These are phyloP conservation scores for Setaria italica DNA, from an alignment of 202 grass and related monocot species.

Conservation along the genomic window DNA sequence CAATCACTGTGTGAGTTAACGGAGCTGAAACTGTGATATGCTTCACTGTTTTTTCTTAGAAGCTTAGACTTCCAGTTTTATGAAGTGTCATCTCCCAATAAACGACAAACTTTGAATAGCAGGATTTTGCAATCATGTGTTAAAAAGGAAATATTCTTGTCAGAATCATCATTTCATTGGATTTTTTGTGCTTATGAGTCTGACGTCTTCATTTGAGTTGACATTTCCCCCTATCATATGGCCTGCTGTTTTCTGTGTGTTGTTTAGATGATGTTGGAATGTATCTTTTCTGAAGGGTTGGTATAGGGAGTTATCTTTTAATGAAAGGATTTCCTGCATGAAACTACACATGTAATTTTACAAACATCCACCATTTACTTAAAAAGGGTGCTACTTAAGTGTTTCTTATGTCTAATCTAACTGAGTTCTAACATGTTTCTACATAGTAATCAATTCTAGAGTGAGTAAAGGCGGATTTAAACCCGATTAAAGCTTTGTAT, in stretches of 20 bases:
- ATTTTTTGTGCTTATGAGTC: conserved; percentile 18
- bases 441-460: not conserved
- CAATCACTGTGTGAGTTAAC: conserved; percentile 21
- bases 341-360: conserved; percentile 8
- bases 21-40: conserved; percentile 26
- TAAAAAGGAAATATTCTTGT: conserved; percentile 32
- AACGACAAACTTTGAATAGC: conserved; percentile 3
- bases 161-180: conserved; percentile 28
- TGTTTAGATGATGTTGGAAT: not conserved
- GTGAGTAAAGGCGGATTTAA: not conserved
- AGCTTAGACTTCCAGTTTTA: conserved; percentile 24
- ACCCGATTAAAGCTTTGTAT: not conserved
- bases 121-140: conserved; percentile 11
- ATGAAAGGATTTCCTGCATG: not conserved
- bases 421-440: not conserved
- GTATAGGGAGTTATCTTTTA: not conserved
- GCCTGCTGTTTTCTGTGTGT: not conserved
- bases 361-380: not conserved
- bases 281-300: not conserved
- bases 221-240: not conserved
- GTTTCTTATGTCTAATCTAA: not conserved
- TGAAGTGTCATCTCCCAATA: conserved; percentile 20
- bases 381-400: not conserved
- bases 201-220: not conserved
- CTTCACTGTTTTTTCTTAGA: not conserved